These are phyloP conservation scores for Kwoniella newhampshirensis DNA, from an alignment of 768 basidiomycete genomes.

Conservation along the genomic window DNA sequence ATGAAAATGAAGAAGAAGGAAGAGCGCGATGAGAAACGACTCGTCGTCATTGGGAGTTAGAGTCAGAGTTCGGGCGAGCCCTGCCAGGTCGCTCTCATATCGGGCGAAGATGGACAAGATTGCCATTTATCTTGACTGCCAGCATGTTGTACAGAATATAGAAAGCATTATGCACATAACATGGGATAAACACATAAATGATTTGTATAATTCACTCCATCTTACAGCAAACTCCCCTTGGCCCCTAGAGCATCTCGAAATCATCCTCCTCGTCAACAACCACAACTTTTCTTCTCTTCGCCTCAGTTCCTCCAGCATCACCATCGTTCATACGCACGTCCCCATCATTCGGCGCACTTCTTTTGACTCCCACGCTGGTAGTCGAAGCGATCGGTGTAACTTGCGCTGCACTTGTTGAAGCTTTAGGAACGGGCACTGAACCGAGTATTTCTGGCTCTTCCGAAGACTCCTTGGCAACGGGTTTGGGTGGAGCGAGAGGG, in stretches of 20 bases:
- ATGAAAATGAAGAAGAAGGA: too few species aligned
- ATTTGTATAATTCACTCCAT: too few species aligned
- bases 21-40: too few species aligned
- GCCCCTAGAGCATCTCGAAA: conserved; percentile 27
- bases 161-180: too few species aligned
- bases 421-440: conserved; percentile 1
- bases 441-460: conserved; percentile 10
- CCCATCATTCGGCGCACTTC: conserved; percentile 40
- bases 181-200: too few species aligned
- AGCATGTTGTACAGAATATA: too few species aligned
- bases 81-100: too few species aligned
- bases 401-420: conserved; percentile 11
- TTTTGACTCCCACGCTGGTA: conserved; percentile 24
- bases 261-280: conserved; percentile 36
- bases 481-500: conserved; percentile 13
- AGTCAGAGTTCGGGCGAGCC: too few species aligned
- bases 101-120: too few species aligned
- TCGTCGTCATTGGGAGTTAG: too few species aligned
- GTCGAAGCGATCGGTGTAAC: conserved; percentile 15
- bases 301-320: conserved; percentile 15
- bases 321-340: conserved; percentile 29
- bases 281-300: conserved; percentile 20
- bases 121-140: too few species aligned
- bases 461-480: conserved; percentile 7
- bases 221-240: too few species aligned